phyloP scores from a whole-genome alignment of 306 rosid genomes.

The Betula pendula region DNA sequence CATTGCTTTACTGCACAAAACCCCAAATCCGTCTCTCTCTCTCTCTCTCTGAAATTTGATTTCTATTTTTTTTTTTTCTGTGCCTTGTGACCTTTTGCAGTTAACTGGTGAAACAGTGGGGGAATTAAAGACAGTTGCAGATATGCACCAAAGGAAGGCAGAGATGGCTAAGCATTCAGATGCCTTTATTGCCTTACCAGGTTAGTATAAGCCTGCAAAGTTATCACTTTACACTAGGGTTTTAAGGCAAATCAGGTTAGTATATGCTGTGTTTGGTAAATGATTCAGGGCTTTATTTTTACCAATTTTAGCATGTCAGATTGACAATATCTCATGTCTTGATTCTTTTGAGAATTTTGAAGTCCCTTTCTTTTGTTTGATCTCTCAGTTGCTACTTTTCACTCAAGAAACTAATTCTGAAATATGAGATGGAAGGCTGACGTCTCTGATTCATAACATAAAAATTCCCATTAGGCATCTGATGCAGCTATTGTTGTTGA shows the following conservation, averaged over 20 bases:
- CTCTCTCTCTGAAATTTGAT: conserved; percentile 25
- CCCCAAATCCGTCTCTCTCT: conserved; percentile 27
- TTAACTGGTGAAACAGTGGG: conserved; percentile 98
- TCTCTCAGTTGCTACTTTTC: conserved; percentile 14
- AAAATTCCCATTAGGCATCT: conserved; percentile 4
- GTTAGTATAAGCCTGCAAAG: conserved; percentile 46
- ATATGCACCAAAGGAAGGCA: conserved; percentile 98
- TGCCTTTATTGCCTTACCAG: conserved; percentile 99
- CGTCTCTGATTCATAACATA: not conserved
- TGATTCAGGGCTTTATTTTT: conserved; percentile 39
- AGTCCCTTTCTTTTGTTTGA: conserved; percentile 22
- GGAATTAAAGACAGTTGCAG: conserved; percentile 97
- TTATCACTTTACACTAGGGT: conserved; percentile 22
- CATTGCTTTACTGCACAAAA: conserved; percentile 48
- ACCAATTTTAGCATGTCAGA: conserved; percentile 40
- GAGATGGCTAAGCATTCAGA: conserved; percentile 99
- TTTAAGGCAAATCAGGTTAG: conserved; percentile 8
- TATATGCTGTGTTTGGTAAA: too few species aligned
- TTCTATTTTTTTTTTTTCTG: conserved; percentile 28
- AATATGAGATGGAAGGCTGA: not conserved
- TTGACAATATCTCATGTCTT: conserved; percentile 38
- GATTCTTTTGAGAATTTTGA: conserved; percentile 25
- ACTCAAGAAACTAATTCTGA: conserved; percentile 5
- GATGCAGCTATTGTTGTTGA: not conserved
- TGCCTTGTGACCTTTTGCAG: conserved; percentile 50